Conservation (phyloP, 1,284 basidiomycete genomes). For the Mrakiaceae sp. region DNA sequence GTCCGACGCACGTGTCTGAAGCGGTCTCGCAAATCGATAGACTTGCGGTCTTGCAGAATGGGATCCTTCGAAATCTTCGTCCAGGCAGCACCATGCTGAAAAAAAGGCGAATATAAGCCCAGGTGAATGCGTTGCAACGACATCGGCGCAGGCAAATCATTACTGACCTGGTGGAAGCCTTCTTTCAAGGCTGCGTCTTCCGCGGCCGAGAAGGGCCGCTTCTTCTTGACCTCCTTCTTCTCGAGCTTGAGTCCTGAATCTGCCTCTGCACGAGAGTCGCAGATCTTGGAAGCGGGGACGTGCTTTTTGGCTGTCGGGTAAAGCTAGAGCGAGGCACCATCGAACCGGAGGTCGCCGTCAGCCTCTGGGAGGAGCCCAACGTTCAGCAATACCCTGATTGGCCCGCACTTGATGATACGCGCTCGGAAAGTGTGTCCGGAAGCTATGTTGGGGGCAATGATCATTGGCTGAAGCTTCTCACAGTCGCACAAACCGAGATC, state of each 20-base stretch:
- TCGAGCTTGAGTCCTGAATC: neutral
- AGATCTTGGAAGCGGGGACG: neutral
- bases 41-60: neutral
- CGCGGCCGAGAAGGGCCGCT: neutral
- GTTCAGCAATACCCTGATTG: neutral
- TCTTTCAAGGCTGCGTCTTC: conserved; percentile 3
- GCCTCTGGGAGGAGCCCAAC: neutral
- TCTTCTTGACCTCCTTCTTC: conserved; percentile 11
- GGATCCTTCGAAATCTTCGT: conserved; percentile 4
- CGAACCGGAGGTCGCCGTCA: neutral
- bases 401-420: conserved; percentile 1
- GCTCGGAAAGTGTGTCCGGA: conserved; percentile 1
- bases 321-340: neutral
- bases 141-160: neutral
- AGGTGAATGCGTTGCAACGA: neutral
- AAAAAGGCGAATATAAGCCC: neutral
- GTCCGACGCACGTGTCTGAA: neutral
- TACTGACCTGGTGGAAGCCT: conserved; percentile 3
- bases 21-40: conserved; percentile 5
- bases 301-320: conserved; percentile 5
- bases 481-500: too few relatives aligned
- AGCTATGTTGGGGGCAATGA: neutral
- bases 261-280: neutral
- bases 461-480: too few relatives aligned
- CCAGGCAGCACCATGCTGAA: conserved; percentile 5